These are phyloP conservation scores for Porogramme epimiltina DNA, from an alignment of 1,284 basidiomycete species.

Conservation along the genomic window DNA sequence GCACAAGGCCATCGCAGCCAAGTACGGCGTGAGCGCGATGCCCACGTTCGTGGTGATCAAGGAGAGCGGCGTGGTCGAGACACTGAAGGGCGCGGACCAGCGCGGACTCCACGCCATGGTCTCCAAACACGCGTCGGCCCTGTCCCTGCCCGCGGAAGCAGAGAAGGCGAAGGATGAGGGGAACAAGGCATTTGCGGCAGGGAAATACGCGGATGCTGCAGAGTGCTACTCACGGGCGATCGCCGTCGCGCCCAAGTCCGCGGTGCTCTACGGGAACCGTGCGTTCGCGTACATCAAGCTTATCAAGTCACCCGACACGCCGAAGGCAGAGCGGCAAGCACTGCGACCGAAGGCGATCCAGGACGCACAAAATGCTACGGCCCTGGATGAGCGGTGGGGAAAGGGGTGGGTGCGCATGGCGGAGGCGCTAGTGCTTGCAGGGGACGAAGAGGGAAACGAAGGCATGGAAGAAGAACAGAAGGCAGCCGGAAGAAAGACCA, in stretches of 20 bases:
- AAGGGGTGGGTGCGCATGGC: constrained; percentile 13
- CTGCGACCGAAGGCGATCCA: not conserved
- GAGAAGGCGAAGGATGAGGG: constrained; percentile 8
- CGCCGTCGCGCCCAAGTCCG: constrained; percentile 1
- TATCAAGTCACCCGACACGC: not conserved
- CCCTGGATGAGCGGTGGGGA: constrained; percentile 1
- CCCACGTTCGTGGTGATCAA: constrained; percentile 8
- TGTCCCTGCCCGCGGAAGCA: constrained; percentile 3
- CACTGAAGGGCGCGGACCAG: constrained; percentile 5
- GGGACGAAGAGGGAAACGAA: constrained; percentile 1
- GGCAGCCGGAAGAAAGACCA: not conserved
- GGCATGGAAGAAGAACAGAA: not conserved
- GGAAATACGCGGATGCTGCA: constrained; percentile 1
- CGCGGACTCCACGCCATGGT: constrained; percentile 6
- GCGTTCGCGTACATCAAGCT: constrained; percentile 7
- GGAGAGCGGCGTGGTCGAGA: constrained; percentile 4
- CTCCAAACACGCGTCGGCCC: constrained; percentile 1
- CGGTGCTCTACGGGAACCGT: constrained; percentile 7
- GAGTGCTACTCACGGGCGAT: constrained; percentile 8
- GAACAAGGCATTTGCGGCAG: constrained; percentile 6
- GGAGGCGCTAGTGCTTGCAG: constrained; percentile 1
- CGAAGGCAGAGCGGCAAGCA: constrained; percentile 2
- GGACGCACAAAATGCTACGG: not conserved
- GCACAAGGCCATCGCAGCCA: constrained; percentile 5
- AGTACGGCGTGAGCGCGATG: constrained; percentile 11